Evolutionary conservation across 2,329 filamentous ascomycete species (phyloP), one percentile per base, ranked within the genome.

Genomic region (Canariomyces notabilis): DNA sequence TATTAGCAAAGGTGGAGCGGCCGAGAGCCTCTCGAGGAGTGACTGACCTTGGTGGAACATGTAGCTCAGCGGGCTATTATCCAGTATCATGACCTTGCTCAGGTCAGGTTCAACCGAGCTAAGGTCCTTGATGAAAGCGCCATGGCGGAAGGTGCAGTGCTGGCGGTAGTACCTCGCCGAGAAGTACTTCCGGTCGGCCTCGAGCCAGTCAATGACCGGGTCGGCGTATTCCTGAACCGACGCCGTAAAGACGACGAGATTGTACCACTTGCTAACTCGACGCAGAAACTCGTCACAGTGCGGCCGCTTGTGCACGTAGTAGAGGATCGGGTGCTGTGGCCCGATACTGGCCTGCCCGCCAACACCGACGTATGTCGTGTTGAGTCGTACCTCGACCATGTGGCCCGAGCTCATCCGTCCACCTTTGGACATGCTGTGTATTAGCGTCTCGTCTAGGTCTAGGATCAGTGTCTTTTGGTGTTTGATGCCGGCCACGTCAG

Each of bases 201-300:
- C 93, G 50, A 98, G 77, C 89, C 90, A 97, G 74, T 98, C 93
- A 63, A 98, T 97, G 46, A 98, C 93, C 0, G 93, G 93, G 66
- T 98, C 93, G 47, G 93, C 93, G 61, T 98, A 98, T 66, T 98
- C 93, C 65, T 98, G 93, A 31, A 98, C 93, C 16, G 89, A 95
- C 2, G 93, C 93, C 8, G 93, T 98, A 66, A 98, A 98, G 37
- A 97, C 77, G 42, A 98, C 88, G 14, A 98, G 74, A 64, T 96
- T 97, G 70, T 94, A 98, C 93, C 93, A 98, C 71, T 95, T 95
- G 74, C 72, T 69, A 67, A 85, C 82, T 71, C 86, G 88, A 60
- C 90, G 85, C 61, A 98, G 69, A 62, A 98, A 98, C 58, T 97
- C 91, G 66, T 98, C 93, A 66, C 93, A 98, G 64, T 93, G 85